Base-by-base conservation (phyloP, 345 rosid species). In the Reutealis trisperma region DNA sequence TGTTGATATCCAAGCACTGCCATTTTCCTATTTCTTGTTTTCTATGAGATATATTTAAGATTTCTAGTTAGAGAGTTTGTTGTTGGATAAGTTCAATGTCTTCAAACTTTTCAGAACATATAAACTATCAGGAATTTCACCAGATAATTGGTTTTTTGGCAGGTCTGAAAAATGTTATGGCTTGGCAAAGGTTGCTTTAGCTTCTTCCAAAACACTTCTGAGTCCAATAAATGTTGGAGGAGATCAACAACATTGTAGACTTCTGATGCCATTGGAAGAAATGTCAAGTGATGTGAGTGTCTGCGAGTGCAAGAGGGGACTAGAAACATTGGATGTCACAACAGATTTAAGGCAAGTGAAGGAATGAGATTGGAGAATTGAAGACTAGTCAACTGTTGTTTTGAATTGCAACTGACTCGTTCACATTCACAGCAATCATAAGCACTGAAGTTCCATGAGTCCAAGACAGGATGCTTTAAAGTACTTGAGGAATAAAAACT, bases 121-220 rank as follows among this genome's bases (percentile, higher is more conserved):
- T 42, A 87, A 22, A 45, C 81, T 77, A n/a, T 42, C 1, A 7
- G 85, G 85, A 76, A 85, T 75, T 51, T 79, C 80, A 41, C 88
- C 86, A 9, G 52, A 70, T 79, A 87, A 70, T 52, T 67, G 73
- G 75, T 85, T 87, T 18, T 73, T 85, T 73, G 87, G 83, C 55
- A 87, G 67, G 52, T 85, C 90, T 34, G n/a, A 87, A 45, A 18
- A 87, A 54, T 0, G 84, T 76, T 78, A 34, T 16, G 27, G 41
- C 13, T 54, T 7, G 63, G 22, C 58, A 87, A 58, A 21, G 54
- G 80, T 78, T 27, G 83, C 49, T 78, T 83, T 10, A 74, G 72
- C 0, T 63, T 76, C 69, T 85, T 87, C 88, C 86, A 83, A 58
- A 62, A 73, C 18, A 85, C 78, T 3, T 61, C 62, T 45, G 81